Base-by-base conservation (phyloP, 2,329 filamentous ascomycete species). In the Aspergillus sp. region DNA sequence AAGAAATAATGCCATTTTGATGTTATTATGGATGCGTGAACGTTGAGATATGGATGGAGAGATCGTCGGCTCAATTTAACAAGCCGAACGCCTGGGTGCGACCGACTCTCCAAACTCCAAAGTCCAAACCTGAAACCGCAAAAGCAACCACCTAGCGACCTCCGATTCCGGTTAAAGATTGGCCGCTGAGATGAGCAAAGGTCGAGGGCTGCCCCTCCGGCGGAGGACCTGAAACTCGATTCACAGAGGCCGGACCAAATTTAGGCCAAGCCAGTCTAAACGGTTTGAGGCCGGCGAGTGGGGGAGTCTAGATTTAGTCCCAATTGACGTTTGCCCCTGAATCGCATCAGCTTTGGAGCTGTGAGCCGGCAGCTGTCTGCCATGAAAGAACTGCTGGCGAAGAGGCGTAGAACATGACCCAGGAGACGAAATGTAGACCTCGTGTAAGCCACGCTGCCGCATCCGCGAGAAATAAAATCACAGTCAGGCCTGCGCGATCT, bases 271-370 rank as follows among this genome's bases (percentile, higher is more conserved):
- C 50, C 27, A 17, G 39, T n/a, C 48, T 39, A 48, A 48, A 33
- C 45, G 27, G 27, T 48, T 35, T 49, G 46, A 37, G 17, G 31
- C 9, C n/a, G 19, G 33, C n/a, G 50, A 52, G 50, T 52, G 50
- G 50, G 50, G 50, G 24, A 52, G n/a, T 31, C 44, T 46, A 46
- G 44, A 46, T 31, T 52, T 52, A 41, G 49, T 52, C 35, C 37
- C 31, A 39, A 31, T 44, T 52, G 50, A 52, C 50, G 41, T 46
- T 53, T 52, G 48, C 58, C 43, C 54, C 54, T 40, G 41, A 57
- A 51, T 54, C 54, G 23, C 33, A 44, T 54, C 51, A 58, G 45
- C 44, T 44, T 31, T 27, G 44, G 24, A 58, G 45, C 48, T 44
- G 12, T 3, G 14, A 27, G 44, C 17, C 27, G 8, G n/a, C 27